phyloP scores from a whole-genome alignment of 2,329 filamentous ascomycete genomes.

The Pseudocercospora pini-densiflorae region DNA sequence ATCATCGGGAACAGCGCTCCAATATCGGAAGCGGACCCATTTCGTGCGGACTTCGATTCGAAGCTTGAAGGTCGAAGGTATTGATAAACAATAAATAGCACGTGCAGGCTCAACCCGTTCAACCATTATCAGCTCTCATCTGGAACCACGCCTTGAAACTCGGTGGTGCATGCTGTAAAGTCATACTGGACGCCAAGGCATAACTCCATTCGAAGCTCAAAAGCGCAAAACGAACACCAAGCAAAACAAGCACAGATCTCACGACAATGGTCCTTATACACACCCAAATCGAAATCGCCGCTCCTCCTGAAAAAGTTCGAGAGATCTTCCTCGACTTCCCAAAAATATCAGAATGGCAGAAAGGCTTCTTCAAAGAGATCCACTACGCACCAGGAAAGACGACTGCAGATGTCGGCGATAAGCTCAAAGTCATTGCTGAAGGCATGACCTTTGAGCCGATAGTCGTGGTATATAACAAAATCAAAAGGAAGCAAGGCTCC shows the following conservation, averaged over 20 bases:
- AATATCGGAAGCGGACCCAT: no score
- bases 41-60: no score
- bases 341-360: constrained; percentile 14
- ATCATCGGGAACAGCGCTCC: neutral
- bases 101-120: no score
- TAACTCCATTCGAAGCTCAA: no score
- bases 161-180: no score
- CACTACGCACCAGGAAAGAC: constrained; percentile 7
- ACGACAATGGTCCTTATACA: constrained; percentile 13
- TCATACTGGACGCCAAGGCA: no score
- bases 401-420: constrained; percentile 17
- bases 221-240: no score
- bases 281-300: constrained; percentile 23
- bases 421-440: constrained; percentile 19
- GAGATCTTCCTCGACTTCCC: constrained; percentile 28
- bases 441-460: constrained; percentile 24
- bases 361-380: constrained; percentile 18
- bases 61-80: no score
- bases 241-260: no score
- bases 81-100: no score
- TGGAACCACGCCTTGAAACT: no score
- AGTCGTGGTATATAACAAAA: constrained; percentile 14
- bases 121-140: no score
- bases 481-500: neutral
- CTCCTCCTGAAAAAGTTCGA: constrained; percentile 19